Conservation (phyloP, 129 eudicot species). For the Calendula officinalis region DNA sequence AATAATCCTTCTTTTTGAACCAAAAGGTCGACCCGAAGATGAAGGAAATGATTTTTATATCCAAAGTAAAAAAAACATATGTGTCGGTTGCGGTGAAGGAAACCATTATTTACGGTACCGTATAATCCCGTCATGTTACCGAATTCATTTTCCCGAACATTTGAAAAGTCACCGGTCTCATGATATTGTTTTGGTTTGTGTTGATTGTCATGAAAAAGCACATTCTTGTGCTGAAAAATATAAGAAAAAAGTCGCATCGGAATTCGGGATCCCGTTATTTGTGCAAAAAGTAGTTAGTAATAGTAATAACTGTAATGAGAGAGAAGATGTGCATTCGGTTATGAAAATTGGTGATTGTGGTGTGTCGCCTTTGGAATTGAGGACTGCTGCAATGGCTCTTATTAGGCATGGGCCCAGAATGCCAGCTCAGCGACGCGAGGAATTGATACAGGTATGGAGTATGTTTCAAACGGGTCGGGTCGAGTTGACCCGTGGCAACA, state of each 20-base stretch:
- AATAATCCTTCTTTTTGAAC: conserved; percentile 89
- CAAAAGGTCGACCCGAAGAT: conserved; percentile 98
- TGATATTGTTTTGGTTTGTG: conserved; percentile 95
- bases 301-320: conserved; percentile 36
- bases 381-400: conserved; percentile 95
- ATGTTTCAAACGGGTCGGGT: neutral
- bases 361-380: conserved; percentile 85
- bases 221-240: conserved; percentile 94
- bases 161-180: conserved; percentile 98
- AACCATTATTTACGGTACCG: conserved; percentile 89
- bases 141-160: conserved; percentile 96
- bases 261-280: conserved; percentile 78
- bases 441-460: conserved; percentile 61
- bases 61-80: conserved; percentile 88
- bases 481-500: neutral
- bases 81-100: conserved; percentile 98
- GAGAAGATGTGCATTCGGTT: conserved; percentile 25
- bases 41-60: conserved; percentile 92
- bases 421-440: conserved; percentile 84
- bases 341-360: conserved; percentile 54
- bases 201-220: conserved; percentile 97
- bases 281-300: conserved; percentile 56
- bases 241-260: conserved; percentile 67
- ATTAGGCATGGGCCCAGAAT: conserved; percentile 83
- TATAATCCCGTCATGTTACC: conserved; percentile 91